These are phyloP conservation scores for Aspergillus pseudotamarii DNA, from an alignment of 2,329 filamentous ascomycete genomes.

Conservation along the genomic window DNA sequence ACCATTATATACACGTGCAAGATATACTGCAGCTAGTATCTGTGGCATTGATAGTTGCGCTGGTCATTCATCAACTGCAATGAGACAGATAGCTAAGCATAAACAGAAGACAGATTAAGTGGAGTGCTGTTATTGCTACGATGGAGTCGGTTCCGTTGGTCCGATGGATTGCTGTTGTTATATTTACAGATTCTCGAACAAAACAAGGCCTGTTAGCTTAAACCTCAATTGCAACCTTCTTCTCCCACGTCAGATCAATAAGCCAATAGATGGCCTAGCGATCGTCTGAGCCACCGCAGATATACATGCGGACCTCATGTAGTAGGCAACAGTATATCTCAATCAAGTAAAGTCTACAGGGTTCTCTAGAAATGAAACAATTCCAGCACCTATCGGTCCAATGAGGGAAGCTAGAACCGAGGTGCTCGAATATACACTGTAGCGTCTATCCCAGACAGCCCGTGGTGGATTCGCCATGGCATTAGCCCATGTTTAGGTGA, in stretches of 20 bases:
- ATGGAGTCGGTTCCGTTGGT: not conserved
- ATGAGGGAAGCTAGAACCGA: not conserved
- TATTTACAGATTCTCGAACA: not conserved
- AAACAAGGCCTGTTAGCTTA: not conserved
- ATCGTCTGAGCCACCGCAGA: not conserved
- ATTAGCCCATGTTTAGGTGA: not conserved
- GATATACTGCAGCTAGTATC: too few relatives aligned
- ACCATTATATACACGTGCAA: too few relatives aligned
- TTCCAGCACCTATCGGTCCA: not conserved
- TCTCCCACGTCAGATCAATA: not conserved
- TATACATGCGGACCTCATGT: not conserved
- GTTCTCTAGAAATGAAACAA: not conserved
- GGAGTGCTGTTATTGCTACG: not conserved
- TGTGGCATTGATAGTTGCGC: too few relatives aligned
- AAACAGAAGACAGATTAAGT: not conserved
- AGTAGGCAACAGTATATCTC: not conserved
- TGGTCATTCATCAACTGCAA: too few relatives aligned
- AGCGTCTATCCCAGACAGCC: not conserved
- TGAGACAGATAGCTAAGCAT: too few relatives aligned
- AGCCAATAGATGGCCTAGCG: not conserved
- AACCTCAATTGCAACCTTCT: not conserved
- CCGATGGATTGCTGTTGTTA: not conserved
- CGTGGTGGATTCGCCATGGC: not conserved
- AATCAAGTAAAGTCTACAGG: not conserved
- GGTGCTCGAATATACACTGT: conserved; percentile 3